Conservation (phyloP, 768 basidiomycete species). For the Collybiopsis confluens region DNA sequence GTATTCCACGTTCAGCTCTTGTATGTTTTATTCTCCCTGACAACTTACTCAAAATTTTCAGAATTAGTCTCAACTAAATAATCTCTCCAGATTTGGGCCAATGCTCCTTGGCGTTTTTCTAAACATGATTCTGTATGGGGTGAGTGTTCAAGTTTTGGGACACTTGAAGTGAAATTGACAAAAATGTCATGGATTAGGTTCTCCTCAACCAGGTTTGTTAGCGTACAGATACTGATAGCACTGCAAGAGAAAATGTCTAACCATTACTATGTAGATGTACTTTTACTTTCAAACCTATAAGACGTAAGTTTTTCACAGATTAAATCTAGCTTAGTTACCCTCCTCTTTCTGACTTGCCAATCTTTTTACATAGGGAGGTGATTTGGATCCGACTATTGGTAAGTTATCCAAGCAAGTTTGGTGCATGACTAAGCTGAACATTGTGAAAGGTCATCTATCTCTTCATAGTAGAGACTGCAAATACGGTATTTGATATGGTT, state of each 20-base stretch:
- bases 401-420: constrained; percentile 4
- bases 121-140: constrained; percentile 5
- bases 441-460: constrained; percentile 27
- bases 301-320: background rate
- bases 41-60: background rate
- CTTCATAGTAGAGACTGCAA: constrained; percentile 36
- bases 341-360: background rate
- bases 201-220: background rate
- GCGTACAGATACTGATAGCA: background rate
- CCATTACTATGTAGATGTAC: background rate
- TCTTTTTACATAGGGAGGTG: constrained; percentile 28
- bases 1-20: background rate
- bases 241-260: background rate
- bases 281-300: constrained; percentile 4
- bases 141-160: too few relatives aligned
- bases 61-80: background rate
- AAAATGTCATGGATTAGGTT: background rate
- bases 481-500: constrained; percentile 39
- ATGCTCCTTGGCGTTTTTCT: constrained; percentile 6
- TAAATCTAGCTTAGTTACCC: background rate
- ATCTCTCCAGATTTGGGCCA: background rate
- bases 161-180: too few relatives aligned
- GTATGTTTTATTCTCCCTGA: background rate
- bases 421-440: background rate
- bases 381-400: constrained; percentile 38